A percentile compares a stretch with the other conserved stretches of the same genome.
These are phyloP conservation scores for Phytopythium litorale DNA, from an alignment of 352 stramenopile species.

Conservation along the genomic window DNA sequence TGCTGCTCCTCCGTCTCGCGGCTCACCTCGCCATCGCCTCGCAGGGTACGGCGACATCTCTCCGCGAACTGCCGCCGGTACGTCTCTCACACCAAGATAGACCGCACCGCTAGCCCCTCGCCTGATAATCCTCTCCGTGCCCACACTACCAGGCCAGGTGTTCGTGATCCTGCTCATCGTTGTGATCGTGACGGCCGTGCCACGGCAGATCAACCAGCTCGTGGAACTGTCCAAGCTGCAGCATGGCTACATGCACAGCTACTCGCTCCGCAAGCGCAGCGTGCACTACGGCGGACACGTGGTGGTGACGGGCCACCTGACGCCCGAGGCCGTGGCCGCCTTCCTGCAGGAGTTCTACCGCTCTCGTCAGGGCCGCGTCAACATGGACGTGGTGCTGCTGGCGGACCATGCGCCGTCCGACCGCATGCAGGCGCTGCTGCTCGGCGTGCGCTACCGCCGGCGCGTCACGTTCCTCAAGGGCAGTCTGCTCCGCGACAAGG, in stretches of 20 bases:
- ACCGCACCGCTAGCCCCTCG: not conserved
- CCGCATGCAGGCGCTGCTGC: conserved; percentile 30
- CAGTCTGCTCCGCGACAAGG: conserved; percentile 44
- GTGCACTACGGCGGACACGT: conserved; percentile 46
- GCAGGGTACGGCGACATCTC: conserved; percentile 52
- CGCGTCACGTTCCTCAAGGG: conserved; percentile 56
- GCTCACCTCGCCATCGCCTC: not conserved
- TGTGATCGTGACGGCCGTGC: conserved; percentile 54
- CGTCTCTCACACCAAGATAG: not conserved
- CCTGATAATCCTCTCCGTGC: not conserved
- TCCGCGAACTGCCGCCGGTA: conserved; percentile 39
- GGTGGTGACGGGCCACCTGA: conserved; percentile 43
- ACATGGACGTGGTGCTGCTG: conserved; percentile 63
- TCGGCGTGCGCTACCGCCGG: conserved; percentile 39
- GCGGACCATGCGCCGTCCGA: conserved; percentile 28
- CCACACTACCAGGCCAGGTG: conserved; percentile 27
- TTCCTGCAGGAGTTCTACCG: conserved; percentile 68
- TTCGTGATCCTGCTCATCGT: conserved; percentile 65
- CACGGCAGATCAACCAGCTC: conserved; percentile 47
- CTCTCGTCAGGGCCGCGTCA: conserved; percentile 41
- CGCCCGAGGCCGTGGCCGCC: conserved; percentile 35
- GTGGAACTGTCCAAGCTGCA: conserved; percentile 45
- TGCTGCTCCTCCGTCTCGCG: not conserved
- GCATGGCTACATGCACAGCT: conserved; percentile 49
- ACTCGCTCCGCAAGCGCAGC: conserved; percentile 31